Conservation (phyloP, 1,284 basidiomycete genomes). For the Mrakiaceae sp. region DNA sequence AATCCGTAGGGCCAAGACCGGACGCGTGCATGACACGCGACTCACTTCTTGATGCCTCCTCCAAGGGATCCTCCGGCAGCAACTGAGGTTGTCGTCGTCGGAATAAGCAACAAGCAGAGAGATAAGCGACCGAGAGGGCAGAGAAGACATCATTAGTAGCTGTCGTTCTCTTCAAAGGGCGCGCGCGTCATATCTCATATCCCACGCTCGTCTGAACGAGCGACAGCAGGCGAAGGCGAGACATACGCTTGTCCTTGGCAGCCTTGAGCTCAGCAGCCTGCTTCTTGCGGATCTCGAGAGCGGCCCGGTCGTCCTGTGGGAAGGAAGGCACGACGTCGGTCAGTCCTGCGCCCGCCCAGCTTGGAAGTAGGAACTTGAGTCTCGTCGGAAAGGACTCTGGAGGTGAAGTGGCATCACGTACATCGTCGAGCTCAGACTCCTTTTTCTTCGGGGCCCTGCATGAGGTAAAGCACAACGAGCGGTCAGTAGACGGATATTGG, state of each 20-base stretch:
- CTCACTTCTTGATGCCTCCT: constrained; percentile 18
- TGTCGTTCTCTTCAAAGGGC: not conserved
- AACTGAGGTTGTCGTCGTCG: not conserved
- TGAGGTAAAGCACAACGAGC: not conserved
- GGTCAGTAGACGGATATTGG: not conserved
- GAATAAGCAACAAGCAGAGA: not conserved
- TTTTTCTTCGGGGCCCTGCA: constrained; percentile 17
- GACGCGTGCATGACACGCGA: not conserved
- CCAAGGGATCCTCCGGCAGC: constrained; percentile 14
- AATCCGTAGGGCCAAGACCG: too few relatives aligned
- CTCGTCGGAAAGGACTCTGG: too few relatives aligned
- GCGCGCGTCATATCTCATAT: too few relatives aligned
- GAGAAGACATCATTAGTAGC: not conserved
- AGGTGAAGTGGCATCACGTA: not conserved
- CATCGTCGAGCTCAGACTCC: constrained; percentile 15
- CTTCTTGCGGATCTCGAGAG: constrained; percentile 11
- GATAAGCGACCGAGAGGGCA: not conserved
- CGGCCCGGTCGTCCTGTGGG: constrained; percentile 15
- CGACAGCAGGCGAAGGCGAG: not conserved
- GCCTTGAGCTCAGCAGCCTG: constrained; percentile 18
- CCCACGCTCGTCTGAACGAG: not conserved
- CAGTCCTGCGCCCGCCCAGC: not conserved
- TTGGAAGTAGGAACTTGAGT: not conserved
- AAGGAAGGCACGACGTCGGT: not conserved
- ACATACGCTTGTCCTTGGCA: constrained; percentile 16